Base-by-base conservation (phyloP, 495 filamentous ascomycete genomes). In the Penicillium arizonense region DNA sequence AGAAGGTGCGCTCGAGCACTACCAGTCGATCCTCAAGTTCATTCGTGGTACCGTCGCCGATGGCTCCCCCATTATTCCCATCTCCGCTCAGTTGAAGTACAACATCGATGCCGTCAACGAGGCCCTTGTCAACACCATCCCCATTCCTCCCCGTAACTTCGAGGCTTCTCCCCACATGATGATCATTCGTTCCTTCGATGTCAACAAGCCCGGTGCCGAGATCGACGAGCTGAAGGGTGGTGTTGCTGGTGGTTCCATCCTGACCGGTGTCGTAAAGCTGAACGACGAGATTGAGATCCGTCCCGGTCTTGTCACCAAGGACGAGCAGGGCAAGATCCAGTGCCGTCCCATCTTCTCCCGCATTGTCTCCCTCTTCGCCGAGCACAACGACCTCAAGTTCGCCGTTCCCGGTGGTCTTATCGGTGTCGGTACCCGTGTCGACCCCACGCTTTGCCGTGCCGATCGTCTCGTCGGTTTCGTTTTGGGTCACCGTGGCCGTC, bases 191-290 rank as follows among this genome's bases (percentile, higher is more conserved):
- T 97, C 92, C 4, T 98, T 98, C 70, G 94, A 98, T 64, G 95
- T 98, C 59, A 98, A 98, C 84, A 98, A 98, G 82, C 94, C 94
- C 34, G 94, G 94, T 82, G 91, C 95, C n/a, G 95, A 96, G 76
- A 97, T 98, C 52, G 95, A 97, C 30, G 95, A 98, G 59, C 80
- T 98, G 55, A 97, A 97, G 82, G 94, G 94, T 65, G 94, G 94
- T 81, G 94, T 98, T 70, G 94, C 94, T 59, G 94, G 94, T 82
- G 94, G 94, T 56, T 90, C 86, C 75, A 97, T 98, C 63, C 76
- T 98, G 50, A 96, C 90, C 59, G 94, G 94, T 77, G 89, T 98
- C 39, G 76, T 98, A 55, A 96, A 96, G 77, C 76, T 97, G 63
- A 88, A 91, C 43, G 94, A 98, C 63, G 94, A 98, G 74, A 96